Base-by-base conservation (phyloP, 1,139 yeast species). In the Protomyces inouyei region DNA sequence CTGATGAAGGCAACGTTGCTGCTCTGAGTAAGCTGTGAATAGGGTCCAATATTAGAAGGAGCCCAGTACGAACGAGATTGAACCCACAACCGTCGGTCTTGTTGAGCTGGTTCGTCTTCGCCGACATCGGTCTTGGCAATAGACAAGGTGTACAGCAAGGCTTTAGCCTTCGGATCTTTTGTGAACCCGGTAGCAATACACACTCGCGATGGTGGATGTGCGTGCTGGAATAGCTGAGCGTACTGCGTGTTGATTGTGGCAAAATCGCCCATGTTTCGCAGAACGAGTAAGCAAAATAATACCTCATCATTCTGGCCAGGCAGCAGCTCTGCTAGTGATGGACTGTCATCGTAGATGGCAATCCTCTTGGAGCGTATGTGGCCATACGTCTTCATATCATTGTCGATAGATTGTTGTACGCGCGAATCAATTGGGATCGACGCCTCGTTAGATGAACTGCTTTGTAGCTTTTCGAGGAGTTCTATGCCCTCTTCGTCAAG, bases 41-140 rank as follows among this genome's bases (percentile, higher is more conserved):
- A 93, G 0, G 98, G 98, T 0, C 98, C 98, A 65, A 93, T 93
- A 70, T 93, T 93, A 55, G 96, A 95, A 0, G 98, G 98, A 0
- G 97, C 97, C 98, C 98, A 93, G 73, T 87, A 91, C 36, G 97
- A 90, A 66, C 93, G 80, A 0, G 98, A 90, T 70, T 93, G 90
- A 3, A 93, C 89, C 72, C 93, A 98, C 28, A 93, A 77, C 0
- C 98, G 97, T 52, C 77, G 66, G 1, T 71, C 70, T 12, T 69
- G 66, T 63, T 46, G 23, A 40, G n/a, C 28, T 28, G 16, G 9
- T 35, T 35, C 80, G 9, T 28, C 36, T 2, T 40, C 21, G 25
- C 18, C 18, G 10, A 23, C 48, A 14, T 87, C 1, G 86, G 73
- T 5, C 75, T 71, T 32, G 66, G 66, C 25, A 18, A 52, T 23